Base-by-base conservation (phyloP, 208 protist species). In the Trypanosoma congolense region DNA sequence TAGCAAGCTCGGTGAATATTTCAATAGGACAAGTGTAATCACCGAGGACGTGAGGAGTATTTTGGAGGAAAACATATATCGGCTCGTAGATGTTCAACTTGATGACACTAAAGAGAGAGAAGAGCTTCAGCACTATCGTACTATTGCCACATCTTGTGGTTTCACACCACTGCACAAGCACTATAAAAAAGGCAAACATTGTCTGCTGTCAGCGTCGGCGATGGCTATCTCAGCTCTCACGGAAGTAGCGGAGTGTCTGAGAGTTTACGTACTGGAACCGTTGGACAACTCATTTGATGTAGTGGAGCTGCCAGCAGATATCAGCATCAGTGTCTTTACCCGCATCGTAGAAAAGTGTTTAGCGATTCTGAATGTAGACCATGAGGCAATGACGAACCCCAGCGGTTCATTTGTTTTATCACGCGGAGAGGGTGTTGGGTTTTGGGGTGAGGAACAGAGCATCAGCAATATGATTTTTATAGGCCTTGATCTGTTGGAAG, bases 401-500 rank as follows among this genome's bases (percentile, higher is more conserved):
- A 87, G 80, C 9, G 57, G 48, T 56, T 55, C 88, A 44, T 90
- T 93, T 49, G 61, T 93, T 25, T 58, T 78, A 35, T 82, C 75
- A 12, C 56, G 73, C 28, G 87, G 87, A 0, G 80, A 89, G 43
- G 83, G 78, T 10, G 52, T 87, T 28, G 80, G 75, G 14, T 51
- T 87, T n/a, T 77, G 56, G 48, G 63, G 72, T 25, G 73, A 54
- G 10, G 49, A 48, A 0, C 68, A 69, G 38, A 79, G 77, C 70
- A 85, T 90, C 52, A 68, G 80, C 12, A 82, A 93, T 63, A 56
- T 77, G 43, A 81, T 91, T 35, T 89, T 93, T 40, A 67, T 91
- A 26, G 80, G 83, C 3, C 71, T 90, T 12, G 79, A 93, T 51
- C 45, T 90, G 4, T 47, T 91, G 35, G 75, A 84, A 49, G 82